Evolutionary conservation across 2,329 filamentous ascomycete species (phyloP), one percentile per base, ranked within the genome.

Genomic region (Claviceps paspali): DNA sequence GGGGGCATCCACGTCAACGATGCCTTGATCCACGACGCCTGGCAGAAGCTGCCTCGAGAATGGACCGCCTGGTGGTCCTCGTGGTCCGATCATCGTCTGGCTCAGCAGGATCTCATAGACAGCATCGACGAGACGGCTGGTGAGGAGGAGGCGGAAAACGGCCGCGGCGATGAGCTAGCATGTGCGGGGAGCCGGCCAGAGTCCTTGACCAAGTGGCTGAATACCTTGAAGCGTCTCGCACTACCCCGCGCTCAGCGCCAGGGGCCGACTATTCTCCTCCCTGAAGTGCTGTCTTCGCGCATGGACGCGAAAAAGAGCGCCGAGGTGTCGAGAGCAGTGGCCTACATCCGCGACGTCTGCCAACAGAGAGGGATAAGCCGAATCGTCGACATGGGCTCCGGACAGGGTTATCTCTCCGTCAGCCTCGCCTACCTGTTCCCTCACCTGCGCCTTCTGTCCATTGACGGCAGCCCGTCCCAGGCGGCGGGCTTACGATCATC

Each of bases 1-100:
- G 53, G 53, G 3, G 53, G 49, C n/a, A 50, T 56, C 22, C 53
- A 56, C 36, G 53, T 56, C 36, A 56, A 56, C 29, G 53, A 56
- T 38, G 50, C 53, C 2, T 35, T 56, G 22, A 51, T 55, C 34
- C 26, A 48, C 28, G 32, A 51, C 36, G 52, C 52, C 9, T 56
- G 53, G 53, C 43, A 41, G 10, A 41, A 45, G 3, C 32, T 56
- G 21, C 53, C 53, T 5, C 1, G 18, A 8, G 52, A 54, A 21
- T 56, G 53, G 53, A 53, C 50, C 3, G 17, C 33, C 11, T 52
- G 52, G 46, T 56, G 52, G 52, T 45, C 44, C 1, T 42, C 47
- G 1, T 37, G 47, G 12, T 44, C 52, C 6, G 50, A 56, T 27
- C 47, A 52, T 33, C 52, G 53, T 6, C 39, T 49, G 2, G 52